Conservation (phyloP, 2,329 filamentous ascomycete genomes). For the Trichophyton mentagrophytes region DNA sequence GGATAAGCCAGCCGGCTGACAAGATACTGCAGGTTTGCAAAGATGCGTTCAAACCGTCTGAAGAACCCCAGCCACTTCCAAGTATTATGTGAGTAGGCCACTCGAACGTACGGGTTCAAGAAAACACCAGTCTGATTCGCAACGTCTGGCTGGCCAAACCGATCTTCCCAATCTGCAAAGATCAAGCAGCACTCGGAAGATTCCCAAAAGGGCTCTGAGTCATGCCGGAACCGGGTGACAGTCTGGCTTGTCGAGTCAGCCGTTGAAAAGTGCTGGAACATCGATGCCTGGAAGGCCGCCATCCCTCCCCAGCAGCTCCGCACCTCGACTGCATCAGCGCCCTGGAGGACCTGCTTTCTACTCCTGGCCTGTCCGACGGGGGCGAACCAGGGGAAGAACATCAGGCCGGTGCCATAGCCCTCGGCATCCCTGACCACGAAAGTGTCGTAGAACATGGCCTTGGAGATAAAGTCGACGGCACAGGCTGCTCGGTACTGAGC, state of each 20-base stretch:
- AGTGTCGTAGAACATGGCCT: conserved; percentile 10
- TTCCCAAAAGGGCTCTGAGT: conserved; percentile 8
- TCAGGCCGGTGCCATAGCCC: conserved; percentile 9
- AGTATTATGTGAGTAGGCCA: conserved; percentile 7
- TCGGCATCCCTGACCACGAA: conserved; percentile 11
- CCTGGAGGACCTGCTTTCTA: conserved; percentile 7
- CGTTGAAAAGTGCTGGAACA: background rate
- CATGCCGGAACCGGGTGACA: conserved; percentile 3
- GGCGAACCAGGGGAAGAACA: conserved; percentile 10
- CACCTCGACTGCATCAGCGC: conserved; percentile 8
- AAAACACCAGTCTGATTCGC: conserved; percentile 6
- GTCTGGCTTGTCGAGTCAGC: background rate
- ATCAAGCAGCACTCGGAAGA: conserved; percentile 10
- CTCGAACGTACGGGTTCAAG: conserved; percentile 8
- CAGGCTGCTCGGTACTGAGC: conserved; percentile 10
- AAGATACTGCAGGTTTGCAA: conserved; percentile 10
- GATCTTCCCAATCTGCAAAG: conserved; percentile 9
- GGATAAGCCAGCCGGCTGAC: conserved; percentile 10
- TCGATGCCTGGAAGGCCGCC: conserved; percentile 7
- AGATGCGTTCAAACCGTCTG: conserved; percentile 8
- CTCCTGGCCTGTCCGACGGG: conserved; percentile 6
- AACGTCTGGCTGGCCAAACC: background rate
- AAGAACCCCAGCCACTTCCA: conserved; percentile 9
- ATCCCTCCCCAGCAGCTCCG: conserved; percentile 12
- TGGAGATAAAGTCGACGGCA: conserved; percentile 10